Conservation (phyloP, 75 land plant genomes). For the Pinus taeda region DNA sequence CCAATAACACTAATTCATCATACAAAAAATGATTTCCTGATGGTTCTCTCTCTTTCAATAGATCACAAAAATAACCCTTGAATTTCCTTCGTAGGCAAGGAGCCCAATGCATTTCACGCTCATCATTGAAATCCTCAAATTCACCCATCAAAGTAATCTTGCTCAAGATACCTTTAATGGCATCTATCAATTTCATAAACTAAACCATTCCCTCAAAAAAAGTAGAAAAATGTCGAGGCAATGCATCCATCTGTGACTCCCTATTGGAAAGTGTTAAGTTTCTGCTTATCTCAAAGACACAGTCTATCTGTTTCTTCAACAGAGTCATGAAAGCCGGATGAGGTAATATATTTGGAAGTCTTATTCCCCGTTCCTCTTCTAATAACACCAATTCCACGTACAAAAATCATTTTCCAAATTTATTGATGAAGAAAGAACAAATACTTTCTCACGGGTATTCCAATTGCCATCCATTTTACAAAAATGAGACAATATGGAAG, state of each 20-base stretch:
- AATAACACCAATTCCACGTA: too few relatives aligned
- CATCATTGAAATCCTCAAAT: slow-evolving; percentile 20
- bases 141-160: slow-evolving; percentile 37
- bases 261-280: slow-evolving; percentile 14
- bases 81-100: neutral
- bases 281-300: too few relatives aligned
- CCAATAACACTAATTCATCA: slow-evolving; percentile 1
- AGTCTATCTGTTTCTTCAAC: too few relatives aligned
- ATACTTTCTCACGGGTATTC: too few relatives aligned
- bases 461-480: too few relatives aligned
- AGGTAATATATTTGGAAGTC: too few relatives aligned
- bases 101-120: slow-evolving; percentile 11
- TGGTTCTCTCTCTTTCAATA: neutral
- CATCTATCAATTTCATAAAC: slow-evolving; percentile 11
- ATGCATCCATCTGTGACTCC: slow-evolving; percentile 14
- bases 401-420: too few relatives aligned
- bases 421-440: too few relatives aligned
- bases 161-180: neutral
- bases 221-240: slow-evolving; percentile 27
- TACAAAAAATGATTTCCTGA: neutral
- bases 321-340: too few relatives aligned
- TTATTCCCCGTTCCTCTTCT: too few relatives aligned
- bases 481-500: too few relatives aligned
- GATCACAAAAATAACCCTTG: neutral
- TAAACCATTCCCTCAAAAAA: slow-evolving; percentile 27